phyloP scores from a whole-genome alignment of 2,329 filamentous ascomycete genomes.

The Ustulina deusta region DNA sequence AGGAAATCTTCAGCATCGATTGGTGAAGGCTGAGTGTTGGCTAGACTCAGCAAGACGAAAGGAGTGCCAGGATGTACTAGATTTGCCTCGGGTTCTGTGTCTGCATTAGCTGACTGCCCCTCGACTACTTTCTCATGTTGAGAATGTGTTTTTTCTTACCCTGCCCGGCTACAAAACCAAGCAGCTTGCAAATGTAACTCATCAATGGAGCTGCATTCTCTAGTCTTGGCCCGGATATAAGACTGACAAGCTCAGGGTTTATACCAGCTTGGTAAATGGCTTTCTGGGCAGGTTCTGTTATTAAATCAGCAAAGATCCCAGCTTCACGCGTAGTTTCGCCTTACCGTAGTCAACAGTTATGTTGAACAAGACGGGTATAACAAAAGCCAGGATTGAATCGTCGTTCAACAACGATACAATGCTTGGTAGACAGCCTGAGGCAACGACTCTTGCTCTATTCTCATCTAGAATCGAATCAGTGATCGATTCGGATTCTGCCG shows the following conservation, averaged over 20 bases:
- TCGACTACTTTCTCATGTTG: neutral
- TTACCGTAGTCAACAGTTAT: constrained; percentile 73
- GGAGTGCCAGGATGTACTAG: constrained; percentile 61
- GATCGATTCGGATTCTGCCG: neutral
- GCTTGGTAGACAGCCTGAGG: constrained; percentile 59
- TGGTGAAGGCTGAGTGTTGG: constrained; percentile 54
- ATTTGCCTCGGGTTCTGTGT: constrained; percentile 59
- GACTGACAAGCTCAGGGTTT: constrained; percentile 61
- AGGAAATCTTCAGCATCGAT: constrained; percentile 68
- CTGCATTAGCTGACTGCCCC: constrained; percentile 34
- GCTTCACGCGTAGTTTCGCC: constrained; percentile 34
- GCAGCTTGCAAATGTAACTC: constrained; percentile 67
- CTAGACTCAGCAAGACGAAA: constrained; percentile 62
- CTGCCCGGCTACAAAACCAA: constrained; percentile 66
- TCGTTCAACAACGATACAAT: constrained; percentile 63
- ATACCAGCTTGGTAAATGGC: constrained; percentile 66
- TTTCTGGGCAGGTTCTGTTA: constrained; percentile 67
- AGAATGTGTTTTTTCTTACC: constrained; percentile 49
- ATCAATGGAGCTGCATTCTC: constrained; percentile 58
- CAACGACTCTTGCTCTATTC: constrained; percentile 68
- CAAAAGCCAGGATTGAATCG: constrained; percentile 62
- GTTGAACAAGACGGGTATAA: constrained; percentile 72
- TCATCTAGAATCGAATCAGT: constrained; percentile 59
- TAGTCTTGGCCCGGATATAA: constrained; percentile 62
- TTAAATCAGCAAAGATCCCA: constrained; percentile 35